Evolutionary conservation across 805 yeast species (phyloP).

Genomic region (Schwanniomyces pseudopolymorphus): DNA sequence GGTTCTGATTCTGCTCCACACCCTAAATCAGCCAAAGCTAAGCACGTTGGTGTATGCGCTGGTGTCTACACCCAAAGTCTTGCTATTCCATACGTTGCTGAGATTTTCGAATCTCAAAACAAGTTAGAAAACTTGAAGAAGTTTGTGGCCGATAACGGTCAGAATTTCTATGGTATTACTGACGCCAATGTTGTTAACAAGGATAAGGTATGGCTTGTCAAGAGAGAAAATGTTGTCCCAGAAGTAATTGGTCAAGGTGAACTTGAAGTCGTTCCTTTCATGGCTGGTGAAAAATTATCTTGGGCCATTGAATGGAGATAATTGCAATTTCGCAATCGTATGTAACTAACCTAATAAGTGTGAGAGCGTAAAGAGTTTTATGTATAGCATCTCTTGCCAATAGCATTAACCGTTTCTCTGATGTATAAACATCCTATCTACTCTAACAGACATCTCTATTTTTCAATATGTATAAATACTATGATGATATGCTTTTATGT

Average conservation of each 20-base stretch:
- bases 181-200: slow-evolving; percentile 37
- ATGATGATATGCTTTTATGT: too few relatives aligned
- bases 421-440: too few relatives aligned
- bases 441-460: too few relatives aligned
- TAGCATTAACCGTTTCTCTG: too few relatives aligned
- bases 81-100: slow-evolving; percentile 81
- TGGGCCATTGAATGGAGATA: slow-evolving; percentile 77
- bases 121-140: slow-evolving; percentile 64
- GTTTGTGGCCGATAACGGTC: slow-evolving; percentile 78
- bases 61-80: slow-evolving; percentile 92
- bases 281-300: slow-evolving; percentile 69
- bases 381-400: too few relatives aligned
- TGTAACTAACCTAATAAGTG: too few relatives aligned
- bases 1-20: slow-evolving; percentile 99
- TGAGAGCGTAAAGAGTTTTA: neutral
- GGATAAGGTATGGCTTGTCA: slow-evolving; percentile 56
- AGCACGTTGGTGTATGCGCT: slow-evolving; percentile 87
- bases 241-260: slow-evolving; percentile 48
- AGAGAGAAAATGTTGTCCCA: slow-evolving; percentile 57
- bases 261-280: slow-evolving; percentile 71
- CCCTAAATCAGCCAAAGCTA: slow-evolving; percentile 75
- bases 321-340: neutral
- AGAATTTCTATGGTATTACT: slow-evolving; percentile 63
- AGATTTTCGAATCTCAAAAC: slow-evolving; percentile 69
- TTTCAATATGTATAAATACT: too few relatives aligned